Conservation (phyloP, 257 asterid genomes). For the Nicotiana tabacum region DNA sequence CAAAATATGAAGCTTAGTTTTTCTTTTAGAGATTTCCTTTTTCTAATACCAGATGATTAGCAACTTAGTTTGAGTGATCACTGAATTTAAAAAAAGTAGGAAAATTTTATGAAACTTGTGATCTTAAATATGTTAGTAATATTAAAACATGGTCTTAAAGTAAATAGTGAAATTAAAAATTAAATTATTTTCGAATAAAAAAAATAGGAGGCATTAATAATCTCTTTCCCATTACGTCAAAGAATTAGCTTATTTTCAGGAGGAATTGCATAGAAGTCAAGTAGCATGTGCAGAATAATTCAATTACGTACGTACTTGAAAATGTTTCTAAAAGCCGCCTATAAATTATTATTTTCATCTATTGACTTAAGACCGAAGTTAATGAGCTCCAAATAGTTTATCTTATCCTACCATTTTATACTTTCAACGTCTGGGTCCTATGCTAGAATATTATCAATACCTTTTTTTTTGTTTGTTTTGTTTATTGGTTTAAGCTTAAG, state of each 20-base stretch:
- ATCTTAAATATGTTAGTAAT: no score
- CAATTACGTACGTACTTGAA: no score
- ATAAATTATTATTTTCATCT: background rate
- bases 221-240: background rate
- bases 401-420: background rate
- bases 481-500: background rate
- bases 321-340: background rate
- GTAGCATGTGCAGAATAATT: background rate
- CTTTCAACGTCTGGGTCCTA: background rate
- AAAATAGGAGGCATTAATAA: no score
- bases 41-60: no score
- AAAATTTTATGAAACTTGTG: no score
- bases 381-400: no score
- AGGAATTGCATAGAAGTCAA: background rate
- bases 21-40: no score
- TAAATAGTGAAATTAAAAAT: no score
- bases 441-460: background rate
- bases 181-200: conserved; percentile 3
- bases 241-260: background rate
- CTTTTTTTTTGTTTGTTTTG: background rate
- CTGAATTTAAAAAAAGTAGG: no score
- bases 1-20: no score
- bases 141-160: no score
- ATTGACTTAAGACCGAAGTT: background rate
- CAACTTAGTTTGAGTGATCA: no score